Evolutionary conservation across 495 filamentous ascomycete genomes (phyloP).

Genomic region (Hyaloscypha variabilis): DNA sequence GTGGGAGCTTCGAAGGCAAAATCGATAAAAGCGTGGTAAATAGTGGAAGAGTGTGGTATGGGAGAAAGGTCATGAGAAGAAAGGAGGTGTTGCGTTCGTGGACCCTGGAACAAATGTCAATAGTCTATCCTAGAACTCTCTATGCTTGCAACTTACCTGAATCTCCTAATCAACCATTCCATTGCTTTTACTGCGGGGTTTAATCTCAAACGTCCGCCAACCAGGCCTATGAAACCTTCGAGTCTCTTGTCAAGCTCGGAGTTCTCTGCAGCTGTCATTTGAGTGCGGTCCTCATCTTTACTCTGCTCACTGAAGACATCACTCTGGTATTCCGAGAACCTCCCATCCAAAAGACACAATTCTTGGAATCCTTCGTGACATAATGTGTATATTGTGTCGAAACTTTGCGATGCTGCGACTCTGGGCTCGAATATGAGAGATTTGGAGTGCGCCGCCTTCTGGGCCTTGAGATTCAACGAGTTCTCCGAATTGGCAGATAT

Average conservation of each 20-base stretch:
- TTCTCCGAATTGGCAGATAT: conserved; percentile 77
- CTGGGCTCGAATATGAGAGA: conserved; percentile 87
- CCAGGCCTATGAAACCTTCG: conserved; percentile 78
- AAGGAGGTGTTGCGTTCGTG: conserved; percentile 86
- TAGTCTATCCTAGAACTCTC: background rate
- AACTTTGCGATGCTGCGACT: conserved; percentile 81
- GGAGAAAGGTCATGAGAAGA: conserved; percentile 85
- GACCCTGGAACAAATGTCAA: conserved; percentile 53
- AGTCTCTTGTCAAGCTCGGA: conserved; percentile 74
- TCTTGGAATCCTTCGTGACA: conserved; percentile 89
- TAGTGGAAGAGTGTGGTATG: conserved; percentile 81
- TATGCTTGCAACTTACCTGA: conserved; percentile 61
- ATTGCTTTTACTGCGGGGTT: conserved; percentile 86
- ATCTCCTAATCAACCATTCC: conserved; percentile 92
- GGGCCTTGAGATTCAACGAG: conserved; percentile 84
- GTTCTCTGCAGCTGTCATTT: conserved; percentile 83
- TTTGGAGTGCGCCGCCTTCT: conserved; percentile 85
- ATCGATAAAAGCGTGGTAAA: conserved; percentile 84
- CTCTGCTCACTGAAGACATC: conserved; percentile 91
- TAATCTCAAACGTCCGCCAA: conserved; percentile 73
- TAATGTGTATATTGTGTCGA: conserved; percentile 82
- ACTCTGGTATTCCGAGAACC: conserved; percentile 68
- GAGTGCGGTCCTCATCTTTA: conserved; percentile 79
- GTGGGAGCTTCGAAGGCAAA: conserved; percentile 69
- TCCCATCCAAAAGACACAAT: conserved; percentile 78